Conservation (phyloP, 164 flowering plant genomes). For the Warburgia ugandensis region DNA sequence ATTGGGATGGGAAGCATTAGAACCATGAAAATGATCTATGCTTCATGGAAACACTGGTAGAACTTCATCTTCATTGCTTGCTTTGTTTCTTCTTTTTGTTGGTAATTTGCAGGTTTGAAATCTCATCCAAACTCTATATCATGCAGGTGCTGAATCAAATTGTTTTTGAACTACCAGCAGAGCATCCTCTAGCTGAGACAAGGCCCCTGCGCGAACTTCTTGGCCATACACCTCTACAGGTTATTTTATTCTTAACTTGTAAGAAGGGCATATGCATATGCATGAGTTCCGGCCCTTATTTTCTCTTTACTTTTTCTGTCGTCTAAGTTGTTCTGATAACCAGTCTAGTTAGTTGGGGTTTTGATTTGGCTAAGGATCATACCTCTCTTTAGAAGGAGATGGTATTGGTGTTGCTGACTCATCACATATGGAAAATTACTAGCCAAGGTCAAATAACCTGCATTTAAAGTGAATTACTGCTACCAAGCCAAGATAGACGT, state of each 20-base stretch:
- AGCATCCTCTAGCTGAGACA: conserved; percentile 87
- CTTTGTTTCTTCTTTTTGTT: neutral
- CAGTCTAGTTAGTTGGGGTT: too few relatives aligned
- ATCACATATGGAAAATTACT: neutral
- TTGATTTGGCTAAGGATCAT: too few relatives aligned
- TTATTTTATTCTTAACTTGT: conserved; percentile 12
- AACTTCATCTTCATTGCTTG: neutral
- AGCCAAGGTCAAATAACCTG: too few relatives aligned
- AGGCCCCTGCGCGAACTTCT: conserved; percentile 92
- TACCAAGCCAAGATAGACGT: too few relatives aligned
- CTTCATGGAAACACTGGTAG: too few relatives aligned
- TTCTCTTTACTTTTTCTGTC: neutral
- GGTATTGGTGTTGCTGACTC: neutral
- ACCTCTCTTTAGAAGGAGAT: neutral
- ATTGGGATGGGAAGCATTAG: too few relatives aligned
- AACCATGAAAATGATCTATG: too few relatives aligned
- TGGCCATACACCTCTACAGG: conserved; percentile 97
- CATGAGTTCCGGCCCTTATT: neutral
- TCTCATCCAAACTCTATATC: conserved; percentile 7
- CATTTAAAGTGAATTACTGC: too few relatives aligned
- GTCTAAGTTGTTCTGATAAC: neutral
- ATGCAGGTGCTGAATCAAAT: conserved; percentile 90
- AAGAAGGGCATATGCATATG: too few relatives aligned
- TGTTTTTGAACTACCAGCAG: conserved; percentile 88
- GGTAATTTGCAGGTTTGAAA: neutral